phyloP scores from a whole-genome alignment of 208 protist genomes.

The Balamuthia mandrillaris region DNA sequence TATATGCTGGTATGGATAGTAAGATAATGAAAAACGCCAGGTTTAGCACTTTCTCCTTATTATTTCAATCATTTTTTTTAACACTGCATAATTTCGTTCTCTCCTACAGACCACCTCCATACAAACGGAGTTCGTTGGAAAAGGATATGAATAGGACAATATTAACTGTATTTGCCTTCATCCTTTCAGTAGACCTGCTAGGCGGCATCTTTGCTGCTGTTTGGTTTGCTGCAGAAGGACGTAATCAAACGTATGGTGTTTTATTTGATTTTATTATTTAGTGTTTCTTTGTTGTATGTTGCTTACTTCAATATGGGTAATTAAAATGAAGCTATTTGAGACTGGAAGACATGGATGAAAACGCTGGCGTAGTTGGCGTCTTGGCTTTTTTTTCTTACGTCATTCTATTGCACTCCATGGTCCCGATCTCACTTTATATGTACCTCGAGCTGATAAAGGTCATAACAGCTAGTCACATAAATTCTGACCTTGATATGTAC shows the following conservation, averaged over 20 bases:
- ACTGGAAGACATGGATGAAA: background rate
- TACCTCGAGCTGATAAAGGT: slow-evolving; percentile 71
- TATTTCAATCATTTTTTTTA: background rate
- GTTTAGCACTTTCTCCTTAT: background rate
- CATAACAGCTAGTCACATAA: slow-evolving; percentile 61
- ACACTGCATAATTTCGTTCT: too few species aligned
- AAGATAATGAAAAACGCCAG: slow-evolving; percentile 56
- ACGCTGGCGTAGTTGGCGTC: background rate
- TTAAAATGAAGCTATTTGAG: too few species aligned
- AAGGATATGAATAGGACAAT: slow-evolving; percentile 45
- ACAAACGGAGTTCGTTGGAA: slow-evolving; percentile 57
- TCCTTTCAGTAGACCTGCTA: background rate
- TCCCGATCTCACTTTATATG: slow-evolving; percentile 76
- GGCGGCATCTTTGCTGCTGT: background rate
- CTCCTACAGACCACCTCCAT: too few species aligned
- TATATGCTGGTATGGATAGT: slow-evolving; percentile 65
- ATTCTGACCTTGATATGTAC: slow-evolving; percentile 59
- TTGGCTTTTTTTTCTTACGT: slow-evolving; percentile 53
- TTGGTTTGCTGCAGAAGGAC: background rate
- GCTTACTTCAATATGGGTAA: too few species aligned
- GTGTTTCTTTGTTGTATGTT: too few species aligned
- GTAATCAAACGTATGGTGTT: background rate
- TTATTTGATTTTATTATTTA: too few species aligned
- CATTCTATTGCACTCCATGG: slow-evolving; percentile 65
- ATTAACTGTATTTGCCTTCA: background rate